Percentiles rank a stretch among this genome's conserved stretches.
Conservation (phyloP, 2,329 filamentous ascomycete species). For the Alternaria longipes region DNA sequence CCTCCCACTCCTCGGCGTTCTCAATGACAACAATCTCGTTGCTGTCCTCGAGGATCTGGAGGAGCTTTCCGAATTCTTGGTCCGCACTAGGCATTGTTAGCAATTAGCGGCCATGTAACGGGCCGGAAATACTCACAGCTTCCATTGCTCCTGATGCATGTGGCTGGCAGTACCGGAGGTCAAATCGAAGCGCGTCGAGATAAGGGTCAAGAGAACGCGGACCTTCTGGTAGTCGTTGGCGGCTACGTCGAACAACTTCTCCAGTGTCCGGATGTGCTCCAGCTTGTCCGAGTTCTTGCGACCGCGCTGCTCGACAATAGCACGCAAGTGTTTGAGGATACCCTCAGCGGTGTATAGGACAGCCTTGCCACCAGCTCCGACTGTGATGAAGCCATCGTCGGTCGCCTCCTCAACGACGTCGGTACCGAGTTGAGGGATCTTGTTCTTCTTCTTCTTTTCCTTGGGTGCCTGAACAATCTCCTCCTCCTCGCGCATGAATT, state of each 20-base stretch:
- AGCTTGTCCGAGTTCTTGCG: conserved; percentile 97
- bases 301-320: conserved; percentile 93
- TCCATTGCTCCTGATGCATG: conserved; percentile 98
- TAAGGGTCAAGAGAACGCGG: conserved; percentile 86
- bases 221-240: conserved; percentile 93
- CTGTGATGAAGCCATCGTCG: conserved; percentile 87
- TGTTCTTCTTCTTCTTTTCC: conserved; percentile 56
- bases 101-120: not conserved
- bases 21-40: conserved; percentile 86
- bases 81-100: conserved; percentile 66
- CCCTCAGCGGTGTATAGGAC: conserved; percentile 95
- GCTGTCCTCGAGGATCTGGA: conserved; percentile 81
- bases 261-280: conserved; percentile 97
- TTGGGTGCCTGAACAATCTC: conserved; percentile 73
- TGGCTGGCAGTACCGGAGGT: conserved; percentile 79
- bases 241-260: conserved; percentile 91
- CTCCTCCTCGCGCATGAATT: conserved; percentile 85
- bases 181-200: conserved; percentile 94
- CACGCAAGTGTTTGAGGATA: conserved; percentile 94
- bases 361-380: conserved; percentile 87
- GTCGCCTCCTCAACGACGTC: conserved; percentile 66
- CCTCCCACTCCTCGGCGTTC: conserved; percentile 96
- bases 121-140: conserved; percentile 62
- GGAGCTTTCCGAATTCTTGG: conserved; percentile 80
- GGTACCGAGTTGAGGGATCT: conserved; percentile 61